These are phyloP conservation scores for Fonsecaea nubica DNA, from an alignment of 2,329 filamentous ascomycete species.

Conservation along the genomic window DNA sequence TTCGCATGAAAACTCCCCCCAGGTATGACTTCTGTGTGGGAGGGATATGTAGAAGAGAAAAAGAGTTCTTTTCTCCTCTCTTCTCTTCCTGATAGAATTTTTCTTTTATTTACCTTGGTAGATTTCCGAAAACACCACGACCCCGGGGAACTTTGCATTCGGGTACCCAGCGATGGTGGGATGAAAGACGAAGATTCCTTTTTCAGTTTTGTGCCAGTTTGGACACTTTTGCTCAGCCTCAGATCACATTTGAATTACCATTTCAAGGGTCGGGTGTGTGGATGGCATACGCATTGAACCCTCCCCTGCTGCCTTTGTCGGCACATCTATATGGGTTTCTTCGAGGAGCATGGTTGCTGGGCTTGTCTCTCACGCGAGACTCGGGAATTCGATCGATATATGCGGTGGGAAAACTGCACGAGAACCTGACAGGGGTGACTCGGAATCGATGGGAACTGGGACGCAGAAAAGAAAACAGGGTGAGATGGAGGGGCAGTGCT, in stretches of 20 bases:
- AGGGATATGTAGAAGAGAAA: conserved; percentile 2
- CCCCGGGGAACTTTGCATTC: conserved; percentile 85
- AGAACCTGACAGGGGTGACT: neutral
- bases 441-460: neutral
- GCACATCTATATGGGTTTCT: conserved; percentile 65
- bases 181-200: conserved; percentile 89
- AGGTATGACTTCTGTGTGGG: neutral
- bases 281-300: conserved; percentile 59
- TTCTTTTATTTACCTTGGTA: conserved; percentile 74
- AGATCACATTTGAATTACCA: conserved; percentile 5
- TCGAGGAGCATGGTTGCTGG: conserved; percentile 61
- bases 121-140: conserved; percentile 90
- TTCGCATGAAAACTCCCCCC: neutral
- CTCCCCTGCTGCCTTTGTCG: conserved; percentile 64
- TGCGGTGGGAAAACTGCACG: no score
- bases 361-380: no score
- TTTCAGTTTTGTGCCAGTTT: neutral
- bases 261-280: neutral
- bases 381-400: no score
- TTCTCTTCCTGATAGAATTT: no score
- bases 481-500: neutral
- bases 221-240: conserved; percentile 21
- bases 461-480: neutral
- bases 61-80: no score
- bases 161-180: conserved; percentile 84